Conservation (phyloP, 257 asterid species). For the Rhazya stricta region DNA sequence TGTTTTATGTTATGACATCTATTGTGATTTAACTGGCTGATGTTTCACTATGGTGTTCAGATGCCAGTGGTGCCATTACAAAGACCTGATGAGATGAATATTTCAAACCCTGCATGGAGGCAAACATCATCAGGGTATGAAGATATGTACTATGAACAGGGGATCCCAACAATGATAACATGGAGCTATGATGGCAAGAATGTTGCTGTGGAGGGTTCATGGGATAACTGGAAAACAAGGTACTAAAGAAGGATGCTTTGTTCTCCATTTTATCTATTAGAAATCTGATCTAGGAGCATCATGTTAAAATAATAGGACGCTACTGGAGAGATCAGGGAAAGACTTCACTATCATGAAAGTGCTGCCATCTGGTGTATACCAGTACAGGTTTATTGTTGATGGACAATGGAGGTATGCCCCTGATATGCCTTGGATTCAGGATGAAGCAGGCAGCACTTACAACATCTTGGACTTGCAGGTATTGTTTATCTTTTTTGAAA, state of each 20-base stretch:
- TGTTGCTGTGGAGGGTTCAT: constrained; percentile 89
- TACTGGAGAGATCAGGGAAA: constrained; percentile 86
- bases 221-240: constrained; percentile 98
- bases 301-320: constrained; percentile 49
- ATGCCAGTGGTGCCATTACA: constrained; percentile 89
- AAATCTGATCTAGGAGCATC: constrained; percentile 19
- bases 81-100: constrained; percentile 80
- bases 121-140: constrained; percentile 61
- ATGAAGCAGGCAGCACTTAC: constrained; percentile 75
- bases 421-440: constrained; percentile 72
- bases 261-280: neutral
- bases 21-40: constrained; percentile 8
- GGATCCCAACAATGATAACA: constrained; percentile 89
- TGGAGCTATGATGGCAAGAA: constrained; percentile 89
- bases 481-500: constrained; percentile 10
- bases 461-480: constrained; percentile 95
- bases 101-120: constrained; percentile 91
- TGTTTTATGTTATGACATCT: neutral
- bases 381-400: constrained; percentile 84
- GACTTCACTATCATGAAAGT: constrained; percentile 97
- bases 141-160: constrained; percentile 56
- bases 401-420: constrained; percentile 87
- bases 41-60: constrained; percentile 33
- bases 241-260: constrained; percentile 11
- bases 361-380: constrained; percentile 91